phyloP scores from a whole-genome alignment of 352 stramenopile species.

The Pythium guiyangense region DNA sequence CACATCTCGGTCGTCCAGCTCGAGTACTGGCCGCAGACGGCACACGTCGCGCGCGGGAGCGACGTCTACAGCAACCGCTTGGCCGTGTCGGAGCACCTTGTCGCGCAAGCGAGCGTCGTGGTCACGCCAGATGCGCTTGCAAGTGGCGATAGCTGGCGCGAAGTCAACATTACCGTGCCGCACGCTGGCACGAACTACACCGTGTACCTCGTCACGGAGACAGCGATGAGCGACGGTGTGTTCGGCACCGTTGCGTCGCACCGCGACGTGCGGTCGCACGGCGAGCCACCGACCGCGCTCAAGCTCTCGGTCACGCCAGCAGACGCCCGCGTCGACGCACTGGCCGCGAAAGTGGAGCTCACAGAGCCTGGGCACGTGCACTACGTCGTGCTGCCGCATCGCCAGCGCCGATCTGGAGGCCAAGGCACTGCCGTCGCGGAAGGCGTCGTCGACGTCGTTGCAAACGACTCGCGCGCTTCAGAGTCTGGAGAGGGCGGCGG shows the following conservation, averaged over 20 bases:
- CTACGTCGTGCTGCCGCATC: constrained; percentile 46
- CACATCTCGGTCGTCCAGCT: constrained; percentile 56
- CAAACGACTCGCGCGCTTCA: neutral
- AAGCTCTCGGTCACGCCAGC: constrained; percentile 37
- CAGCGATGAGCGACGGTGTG: constrained; percentile 53
- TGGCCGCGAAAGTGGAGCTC: constrained; percentile 49
- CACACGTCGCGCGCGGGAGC: constrained; percentile 36
- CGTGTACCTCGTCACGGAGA: constrained; percentile 73
- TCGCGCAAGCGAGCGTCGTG: constrained; percentile 30
- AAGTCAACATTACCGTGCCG: constrained; percentile 55
- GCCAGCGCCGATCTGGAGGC: constrained; percentile 17
- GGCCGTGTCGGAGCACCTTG: constrained; percentile 48
- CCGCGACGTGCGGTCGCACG: constrained; percentile 45
- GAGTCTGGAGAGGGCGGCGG: neutral
- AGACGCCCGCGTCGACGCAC: constrained; percentile 61
- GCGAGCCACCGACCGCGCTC: constrained; percentile 27
- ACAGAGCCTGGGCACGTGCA: constrained; percentile 53
- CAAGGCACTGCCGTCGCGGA: constrained; percentile 10
- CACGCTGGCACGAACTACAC: constrained; percentile 56
- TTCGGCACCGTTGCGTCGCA: constrained; percentile 69
- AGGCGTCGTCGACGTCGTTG: constrained; percentile 11
- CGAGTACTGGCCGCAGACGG: constrained; percentile 25
- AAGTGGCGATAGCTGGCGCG: constrained; percentile 27
- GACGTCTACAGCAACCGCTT: constrained; percentile 62
- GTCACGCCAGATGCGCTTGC: constrained; percentile 20